phyloP scores from a whole-genome alignment of 345 rosid species.

The Syzygium grande region DNA sequence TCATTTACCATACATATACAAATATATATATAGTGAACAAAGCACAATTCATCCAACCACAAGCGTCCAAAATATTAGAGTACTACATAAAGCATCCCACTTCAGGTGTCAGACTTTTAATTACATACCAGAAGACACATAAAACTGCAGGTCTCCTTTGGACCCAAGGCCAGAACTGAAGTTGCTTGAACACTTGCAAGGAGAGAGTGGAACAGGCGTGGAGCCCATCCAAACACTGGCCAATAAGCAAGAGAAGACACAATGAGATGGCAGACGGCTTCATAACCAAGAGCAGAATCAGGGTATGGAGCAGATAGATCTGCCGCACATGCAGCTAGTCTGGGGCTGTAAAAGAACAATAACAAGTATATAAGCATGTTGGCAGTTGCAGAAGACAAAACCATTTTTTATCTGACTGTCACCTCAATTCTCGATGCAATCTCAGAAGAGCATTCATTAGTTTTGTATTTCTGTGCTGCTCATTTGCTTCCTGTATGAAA shows the following conservation, averaged over 20 bases:
- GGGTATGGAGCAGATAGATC: conserved; percentile 87
- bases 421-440: conserved; percentile 95
- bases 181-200: conserved; percentile 65
- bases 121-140: conserved; percentile 81
- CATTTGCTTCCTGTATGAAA: conserved; percentile 63
- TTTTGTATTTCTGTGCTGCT: conserved; percentile 90
- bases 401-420: background rate
- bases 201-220: conserved; percentile 86
- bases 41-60: background rate
- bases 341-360: conserved; percentile 64
- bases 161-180: conserved; percentile 74
- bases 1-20: background rate
- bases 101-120: background rate
- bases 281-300: conserved; percentile 85
- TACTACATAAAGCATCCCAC: background rate
- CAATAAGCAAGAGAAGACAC: conserved; percentile 93
- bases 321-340: conserved; percentile 92
- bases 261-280: conserved; percentile 87
- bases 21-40: background rate
- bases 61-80: background rate
- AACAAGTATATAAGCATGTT: background rate
- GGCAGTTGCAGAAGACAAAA: conserved; percentile 2
- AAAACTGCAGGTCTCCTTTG: conserved; percentile 94
- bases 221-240: conserved; percentile 95
- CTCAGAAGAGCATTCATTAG: conserved; percentile 79